Percentiles rank a stretch among this genome's conserved stretches.
Conservation (phyloP, 1,139 yeast species). For the Magnusiomyces paraingens region DNA sequence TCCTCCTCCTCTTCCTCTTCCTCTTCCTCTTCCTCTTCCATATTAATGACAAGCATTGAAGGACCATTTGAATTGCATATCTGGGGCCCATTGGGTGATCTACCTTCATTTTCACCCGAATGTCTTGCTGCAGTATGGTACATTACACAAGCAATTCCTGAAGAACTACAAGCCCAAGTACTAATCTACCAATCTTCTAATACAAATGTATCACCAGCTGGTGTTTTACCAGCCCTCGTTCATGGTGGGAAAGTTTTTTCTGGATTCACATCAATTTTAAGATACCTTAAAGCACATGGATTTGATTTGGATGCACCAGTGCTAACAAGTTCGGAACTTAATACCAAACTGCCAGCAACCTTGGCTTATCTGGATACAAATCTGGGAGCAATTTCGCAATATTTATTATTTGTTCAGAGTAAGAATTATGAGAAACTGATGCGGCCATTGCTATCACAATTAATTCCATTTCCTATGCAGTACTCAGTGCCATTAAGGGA, state of each 20-base stretch:
- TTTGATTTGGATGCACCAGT: conserved; percentile 23
- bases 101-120: conserved; percentile 39
- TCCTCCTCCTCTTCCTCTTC: conserved; percentile 2
- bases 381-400: conserved; percentile 48
- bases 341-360: conserved; percentile 16
- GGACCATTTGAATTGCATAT: conserved; percentile 42
- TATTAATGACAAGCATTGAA: neutral
- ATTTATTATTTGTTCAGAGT: conserved; percentile 53
- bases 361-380: conserved; percentile 38
- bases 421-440: conserved; percentile 61
- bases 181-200: conserved; percentile 50
- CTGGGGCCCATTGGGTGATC: conserved; percentile 44
- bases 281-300: conserved; percentile 29
- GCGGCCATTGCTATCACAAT: conserved; percentile 50
- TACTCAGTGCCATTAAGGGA: conserved; percentile 63
- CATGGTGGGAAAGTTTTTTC: conserved; percentile 32
- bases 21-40: no score
- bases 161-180: conserved; percentile 21
- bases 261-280: conserved; percentile 48
- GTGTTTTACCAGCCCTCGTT: conserved; percentile 51
- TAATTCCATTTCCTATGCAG: conserved; percentile 81
- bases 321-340: conserved; percentile 9
- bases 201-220: conserved; percentile 45
- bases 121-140: conserved; percentile 40
- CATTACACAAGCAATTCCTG: conserved; percentile 25